Evolutionary conservation across 805 yeast genomes (phyloP).

Genomic region (Aciculoconidium aculeatum): DNA sequence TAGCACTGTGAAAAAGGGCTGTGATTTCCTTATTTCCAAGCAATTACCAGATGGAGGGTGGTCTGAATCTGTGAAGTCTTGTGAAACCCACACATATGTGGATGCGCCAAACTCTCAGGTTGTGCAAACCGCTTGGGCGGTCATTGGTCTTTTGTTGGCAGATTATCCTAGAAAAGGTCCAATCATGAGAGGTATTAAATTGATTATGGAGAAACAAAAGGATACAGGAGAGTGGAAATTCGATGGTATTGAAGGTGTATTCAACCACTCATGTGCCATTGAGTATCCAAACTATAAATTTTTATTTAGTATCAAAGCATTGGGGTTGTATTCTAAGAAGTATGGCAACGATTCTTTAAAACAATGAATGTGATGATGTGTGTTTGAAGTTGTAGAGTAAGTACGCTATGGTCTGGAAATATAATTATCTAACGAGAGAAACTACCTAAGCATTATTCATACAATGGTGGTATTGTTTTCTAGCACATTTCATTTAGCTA

Average conservation of each 20-base stretch:
- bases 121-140: constrained; percentile 92
- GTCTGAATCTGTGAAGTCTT: constrained; percentile 91
- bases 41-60: constrained; percentile 93
- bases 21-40: constrained; percentile 72
- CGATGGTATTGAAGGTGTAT: constrained; percentile 90
- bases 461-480: no score
- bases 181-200: constrained; percentile 55
- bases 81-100: constrained; percentile 76
- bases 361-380: no score
- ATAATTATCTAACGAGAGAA: no score
- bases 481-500: no score
- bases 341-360: constrained; percentile 24
- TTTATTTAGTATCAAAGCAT: constrained; percentile 85
- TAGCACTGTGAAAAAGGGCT: constrained; percentile 61
- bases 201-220: constrained; percentile 63
- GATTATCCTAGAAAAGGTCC: constrained; percentile 66
- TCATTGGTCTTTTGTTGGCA: constrained; percentile 75
- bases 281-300: constrained; percentile 94
- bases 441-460: no score
- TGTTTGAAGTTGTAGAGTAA: no score
- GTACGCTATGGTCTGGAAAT: no score
- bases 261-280: constrained; percentile 85
- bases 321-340: constrained; percentile 57
- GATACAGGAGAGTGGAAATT: constrained; percentile 78
- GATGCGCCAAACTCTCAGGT: constrained; percentile 57